Conservation (phyloP, 1,284 basidiomycete genomes). For the Leccinum brunneo-olivaceum region DNA sequence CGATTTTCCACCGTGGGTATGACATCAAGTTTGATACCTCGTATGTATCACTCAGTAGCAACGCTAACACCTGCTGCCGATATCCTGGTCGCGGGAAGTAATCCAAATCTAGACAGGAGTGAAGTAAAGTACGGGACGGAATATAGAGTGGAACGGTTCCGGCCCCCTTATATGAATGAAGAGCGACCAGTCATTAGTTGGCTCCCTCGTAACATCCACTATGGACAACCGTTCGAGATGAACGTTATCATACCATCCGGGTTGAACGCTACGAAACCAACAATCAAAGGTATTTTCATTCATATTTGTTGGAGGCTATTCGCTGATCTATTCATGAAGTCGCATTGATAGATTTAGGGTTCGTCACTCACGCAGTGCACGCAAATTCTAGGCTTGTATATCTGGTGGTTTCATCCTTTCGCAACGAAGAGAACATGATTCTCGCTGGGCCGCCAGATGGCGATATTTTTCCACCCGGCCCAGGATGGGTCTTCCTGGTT, state of each 20-base stretch:
- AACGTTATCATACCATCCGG: conserved; percentile 32
- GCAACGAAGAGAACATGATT: conserved; percentile 35
- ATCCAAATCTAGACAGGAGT: conserved; percentile 75
- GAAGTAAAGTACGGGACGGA: conserved; percentile 68
- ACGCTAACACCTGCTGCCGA: conserved; percentile 64
- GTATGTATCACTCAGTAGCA: conserved; percentile 80
- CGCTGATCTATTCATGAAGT: conserved; percentile 36
- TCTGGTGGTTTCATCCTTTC: conserved; percentile 36
- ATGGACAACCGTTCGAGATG: conserved; percentile 39
- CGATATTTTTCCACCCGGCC: conserved; percentile 73
- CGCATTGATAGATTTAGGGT: conserved; percentile 75
- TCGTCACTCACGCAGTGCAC: conserved; percentile 72
- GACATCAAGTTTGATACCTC: conserved; percentile 63
- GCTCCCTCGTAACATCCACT: conserved; percentile 39
- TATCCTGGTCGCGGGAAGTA: conserved; percentile 76
- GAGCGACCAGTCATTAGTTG: conserved; percentile 46
- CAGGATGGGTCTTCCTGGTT: conserved; percentile 71
- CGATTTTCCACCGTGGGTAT: conserved; percentile 62
- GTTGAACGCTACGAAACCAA: conserved; percentile 14
- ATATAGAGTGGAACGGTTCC: conserved; percentile 73
- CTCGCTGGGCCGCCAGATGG: conserved; percentile 56
- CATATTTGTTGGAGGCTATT: background rate
- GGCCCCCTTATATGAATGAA: conserved; percentile 61
- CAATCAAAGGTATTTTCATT: conserved; percentile 31
- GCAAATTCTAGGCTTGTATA: conserved; percentile 74